Conservation (phyloP, 2,329 filamentous ascomycete species). For the Zopfia rhizophila region DNA sequence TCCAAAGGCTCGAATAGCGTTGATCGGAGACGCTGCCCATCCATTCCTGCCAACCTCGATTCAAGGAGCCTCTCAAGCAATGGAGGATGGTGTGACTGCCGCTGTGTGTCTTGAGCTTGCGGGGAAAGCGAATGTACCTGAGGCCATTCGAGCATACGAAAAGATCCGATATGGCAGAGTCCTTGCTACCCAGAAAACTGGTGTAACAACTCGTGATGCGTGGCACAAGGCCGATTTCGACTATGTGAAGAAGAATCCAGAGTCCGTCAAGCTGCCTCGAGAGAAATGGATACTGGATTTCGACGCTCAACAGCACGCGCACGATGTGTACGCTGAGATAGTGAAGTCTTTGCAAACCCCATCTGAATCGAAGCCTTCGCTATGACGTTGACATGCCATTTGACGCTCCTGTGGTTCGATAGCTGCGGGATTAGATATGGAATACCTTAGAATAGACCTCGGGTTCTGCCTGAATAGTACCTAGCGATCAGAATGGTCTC, state of each 20-base stretch:
- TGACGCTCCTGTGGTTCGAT: no score
- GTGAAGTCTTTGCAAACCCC: constrained; percentile 23
- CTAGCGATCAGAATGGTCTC: no score
- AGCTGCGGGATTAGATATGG: no score
- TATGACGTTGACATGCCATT: no score
- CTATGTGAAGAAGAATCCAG: constrained; percentile 33
- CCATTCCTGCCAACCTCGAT: constrained; percentile 64
- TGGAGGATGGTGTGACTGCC: constrained; percentile 56
- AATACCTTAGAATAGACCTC: no score
- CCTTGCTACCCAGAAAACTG: constrained; percentile 29
- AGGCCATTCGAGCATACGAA: constrained; percentile 36
- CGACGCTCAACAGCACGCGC: constrained; percentile 32
- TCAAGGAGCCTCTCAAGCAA: constrained; percentile 63
- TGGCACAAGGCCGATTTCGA: constrained; percentile 38
- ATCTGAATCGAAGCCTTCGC: constrained; percentile 4
- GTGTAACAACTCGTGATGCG: constrained; percentile 31
- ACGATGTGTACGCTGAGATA: constrained; percentile 40
- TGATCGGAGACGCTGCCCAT: constrained; percentile 65
- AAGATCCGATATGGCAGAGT: constrained; percentile 37
- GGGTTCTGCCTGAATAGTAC: no score
- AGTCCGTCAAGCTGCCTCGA: constrained; percentile 33
- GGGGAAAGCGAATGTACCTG: constrained; percentile 33
- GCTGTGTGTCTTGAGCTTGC: constrained; percentile 32
- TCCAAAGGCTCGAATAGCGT: constrained; percentile 56
- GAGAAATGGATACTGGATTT: constrained; percentile 36